Percentiles rank a stretch among this genome's conserved stretches.
Evolutionary conservation across 2,329 filamentous ascomycete genomes (phyloP).

Genomic region (Neospermospora avenae): DNA sequence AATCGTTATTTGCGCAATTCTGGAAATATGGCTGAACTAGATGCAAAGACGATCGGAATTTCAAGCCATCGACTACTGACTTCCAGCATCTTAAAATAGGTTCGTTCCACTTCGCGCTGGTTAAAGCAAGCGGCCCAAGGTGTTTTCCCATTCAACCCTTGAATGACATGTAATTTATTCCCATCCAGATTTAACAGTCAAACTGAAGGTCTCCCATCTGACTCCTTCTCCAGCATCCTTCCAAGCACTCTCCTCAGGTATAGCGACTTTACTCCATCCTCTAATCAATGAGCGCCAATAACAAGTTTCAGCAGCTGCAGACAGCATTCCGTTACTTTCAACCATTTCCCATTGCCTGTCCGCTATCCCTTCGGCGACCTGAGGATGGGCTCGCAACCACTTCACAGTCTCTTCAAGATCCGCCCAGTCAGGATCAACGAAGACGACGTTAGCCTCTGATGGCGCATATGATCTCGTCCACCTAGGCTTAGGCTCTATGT

Average conservation of each 20-base stretch:
- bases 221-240: slow-evolving; percentile 31
- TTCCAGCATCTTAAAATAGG: too few relatives aligned
- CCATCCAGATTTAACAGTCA: slow-evolving; percentile 25
- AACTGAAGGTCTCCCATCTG: slow-evolving; percentile 31
- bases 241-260: slow-evolving; percentile 38
- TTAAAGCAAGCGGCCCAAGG: too few relatives aligned
- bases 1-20: too few relatives aligned
- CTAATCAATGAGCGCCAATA: slow-evolving; percentile 50
- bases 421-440: slow-evolving; percentile 49
- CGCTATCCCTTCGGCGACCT: slow-evolving; percentile 46
- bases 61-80: too few relatives aligned
- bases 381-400: slow-evolving; percentile 45
- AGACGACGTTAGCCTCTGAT: slow-evolving; percentile 46
- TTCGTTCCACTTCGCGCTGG: too few relatives aligned
- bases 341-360: slow-evolving; percentile 44
- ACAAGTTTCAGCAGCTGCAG: slow-evolving; percentile 49
- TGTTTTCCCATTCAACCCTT: too few relatives aligned
- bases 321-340: slow-evolving; percentile 44
- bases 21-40: too few relatives aligned
- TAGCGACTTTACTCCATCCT: slow-evolving; percentile 45
- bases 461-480: slow-evolving; percentile 41
- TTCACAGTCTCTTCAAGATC: slow-evolving; percentile 45
- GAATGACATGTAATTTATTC: not conserved
- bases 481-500: slow-evolving; percentile 22
- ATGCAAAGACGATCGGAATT: too few relatives aligned